Evolutionary conservation across 208 protist species (phyloP).

Genomic region (Willaertia magna): DNA sequence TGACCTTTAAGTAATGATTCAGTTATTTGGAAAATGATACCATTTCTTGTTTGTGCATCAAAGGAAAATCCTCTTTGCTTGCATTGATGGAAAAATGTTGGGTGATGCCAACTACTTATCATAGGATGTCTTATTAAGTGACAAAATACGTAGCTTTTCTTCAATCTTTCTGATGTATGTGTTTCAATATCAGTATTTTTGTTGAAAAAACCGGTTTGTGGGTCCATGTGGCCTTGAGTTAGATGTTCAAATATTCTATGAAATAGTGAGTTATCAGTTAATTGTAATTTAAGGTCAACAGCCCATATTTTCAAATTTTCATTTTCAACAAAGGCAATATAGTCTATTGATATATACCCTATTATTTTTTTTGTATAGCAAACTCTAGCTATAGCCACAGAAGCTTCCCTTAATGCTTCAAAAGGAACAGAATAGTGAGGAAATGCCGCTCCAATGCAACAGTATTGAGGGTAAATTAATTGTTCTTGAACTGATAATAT

Average conservation of each 20-base stretch:
- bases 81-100: constrained; percentile 62
- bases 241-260: constrained; percentile 46
- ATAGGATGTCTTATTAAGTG: constrained; percentile 68
- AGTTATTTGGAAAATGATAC: constrained; percentile 64
- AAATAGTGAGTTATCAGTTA: constrained; percentile 57
- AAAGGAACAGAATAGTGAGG: constrained; percentile 46
- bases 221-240: too few species aligned
- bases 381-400: constrained; percentile 47
- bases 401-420: constrained; percentile 46
- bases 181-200: too few species aligned
- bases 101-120: constrained; percentile 55
- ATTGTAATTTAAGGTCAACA: constrained; percentile 66
- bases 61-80: constrained; percentile 50
- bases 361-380: constrained; percentile 60
- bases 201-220: too few species aligned
- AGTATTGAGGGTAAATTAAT: constrained; percentile 53
- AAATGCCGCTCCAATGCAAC: constrained; percentile 51
- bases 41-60: constrained; percentile 38
- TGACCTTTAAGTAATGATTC: constrained; percentile 59
- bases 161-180: too few species aligned
- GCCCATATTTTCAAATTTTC: constrained; percentile 46
- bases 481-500: constrained; percentile 64
- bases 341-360: constrained; percentile 70
- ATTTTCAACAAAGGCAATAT: constrained; percentile 40
- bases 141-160: constrained; percentile 57